Base-by-base conservation (phyloP, 1,284 basidiomycete species). In the Peniophora sp. region DNA sequence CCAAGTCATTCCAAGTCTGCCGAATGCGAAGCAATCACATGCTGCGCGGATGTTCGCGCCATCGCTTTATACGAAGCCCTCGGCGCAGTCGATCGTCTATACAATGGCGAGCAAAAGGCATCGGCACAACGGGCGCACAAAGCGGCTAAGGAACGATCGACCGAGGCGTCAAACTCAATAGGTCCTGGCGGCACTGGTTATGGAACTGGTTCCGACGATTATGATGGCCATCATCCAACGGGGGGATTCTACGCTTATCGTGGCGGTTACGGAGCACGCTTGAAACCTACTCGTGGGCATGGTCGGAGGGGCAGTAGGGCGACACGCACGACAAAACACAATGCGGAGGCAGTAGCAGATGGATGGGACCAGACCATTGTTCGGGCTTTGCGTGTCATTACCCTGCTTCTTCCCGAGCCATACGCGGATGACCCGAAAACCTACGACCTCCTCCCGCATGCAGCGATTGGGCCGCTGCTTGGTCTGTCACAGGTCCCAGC, bases 131-230 rank as follows among this genome's bases (percentile, higher is more conserved):
- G 76, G 3, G 70, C 69, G 9, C 58, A 56, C 32, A 58, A 63
- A 43, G 63, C 64, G 2, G 62, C 62, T 9, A 55, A 67, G 22
- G 56, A 62, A 42, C 61, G 59, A 18, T 58, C 58, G 41, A 48
- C 48, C 18, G 18, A n/a, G 5, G 42, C 44, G 2, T 47, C 50
- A 2, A 52, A 50, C 37, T 61, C 66, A 50, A 73, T 78, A 2
- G 76, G 76, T 8, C 74, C 72, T 20, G 73, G 75, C 10, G 75
- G 76, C 2, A 78, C 75, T n/a, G 76, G 76, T 1, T 78, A 77
- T 58, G 65, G 66, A 11, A 64, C 60, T 11, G 23, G 32, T 46
- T 17, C 11, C 24, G 22, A 34, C 20, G 17, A 44, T 27, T 22
- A 37, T 17, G 18, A 24, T n/a, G 35, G 37, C n/a, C n/a, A n/a